A percentile compares a stretch with the other conserved stretches of the same genome.
Conservation (phyloP, 164 flowering plant species). For the Kingdonia uniflora region DNA sequence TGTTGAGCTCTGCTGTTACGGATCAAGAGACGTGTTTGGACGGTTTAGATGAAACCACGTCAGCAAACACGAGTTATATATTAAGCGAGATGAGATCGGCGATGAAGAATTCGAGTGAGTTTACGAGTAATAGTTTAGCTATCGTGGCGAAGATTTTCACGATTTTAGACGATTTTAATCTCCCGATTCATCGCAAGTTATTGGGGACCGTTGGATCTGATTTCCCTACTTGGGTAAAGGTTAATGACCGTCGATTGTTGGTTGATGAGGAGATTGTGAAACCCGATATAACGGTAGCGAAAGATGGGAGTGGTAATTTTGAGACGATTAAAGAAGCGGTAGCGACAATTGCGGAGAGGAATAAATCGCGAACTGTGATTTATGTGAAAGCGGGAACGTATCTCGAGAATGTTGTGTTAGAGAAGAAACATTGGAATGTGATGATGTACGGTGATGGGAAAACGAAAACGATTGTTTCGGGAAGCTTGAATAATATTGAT, state of each 20-base stretch:
- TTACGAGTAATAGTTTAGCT: slow-evolving; percentile 63
- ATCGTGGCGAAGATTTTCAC: slow-evolving; percentile 37
- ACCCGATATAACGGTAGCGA: slow-evolving; percentile 40
- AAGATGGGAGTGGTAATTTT: slow-evolving; percentile 35
- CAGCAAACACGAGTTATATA: neutral
- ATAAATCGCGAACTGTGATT: slow-evolving; percentile 32
- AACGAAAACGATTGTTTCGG: slow-evolving; percentile 41
- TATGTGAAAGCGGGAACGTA: slow-evolving; percentile 54
- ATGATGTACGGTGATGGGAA: slow-evolving; percentile 68
- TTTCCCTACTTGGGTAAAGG: slow-evolving; percentile 10
- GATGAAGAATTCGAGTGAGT: slow-evolving; percentile 46
- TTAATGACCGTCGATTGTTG: slow-evolving; percentile 37
- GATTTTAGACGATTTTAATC: slow-evolving; percentile 21
- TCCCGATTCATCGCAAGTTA: slow-evolving; percentile 42
- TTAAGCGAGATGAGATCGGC: slow-evolving; percentile 10
- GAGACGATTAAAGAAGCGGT: slow-evolving; percentile 41
- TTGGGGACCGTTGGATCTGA: slow-evolving; percentile 5
- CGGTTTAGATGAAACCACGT: slow-evolving; percentile 38
- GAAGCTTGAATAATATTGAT: slow-evolving; percentile 42
- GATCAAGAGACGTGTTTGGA: slow-evolving; percentile 62
- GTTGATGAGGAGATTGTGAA: slow-evolving; percentile 12
- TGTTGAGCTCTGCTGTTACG: slow-evolving; percentile 58
- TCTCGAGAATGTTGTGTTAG: slow-evolving; percentile 39
- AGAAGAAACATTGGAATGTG: slow-evolving; percentile 46
- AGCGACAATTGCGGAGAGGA: slow-evolving; percentile 33